Evolutionary conservation across 1,284 basidiomycete genomes (phyloP).

Genomic region (Coniferiporia weirii): DNA sequence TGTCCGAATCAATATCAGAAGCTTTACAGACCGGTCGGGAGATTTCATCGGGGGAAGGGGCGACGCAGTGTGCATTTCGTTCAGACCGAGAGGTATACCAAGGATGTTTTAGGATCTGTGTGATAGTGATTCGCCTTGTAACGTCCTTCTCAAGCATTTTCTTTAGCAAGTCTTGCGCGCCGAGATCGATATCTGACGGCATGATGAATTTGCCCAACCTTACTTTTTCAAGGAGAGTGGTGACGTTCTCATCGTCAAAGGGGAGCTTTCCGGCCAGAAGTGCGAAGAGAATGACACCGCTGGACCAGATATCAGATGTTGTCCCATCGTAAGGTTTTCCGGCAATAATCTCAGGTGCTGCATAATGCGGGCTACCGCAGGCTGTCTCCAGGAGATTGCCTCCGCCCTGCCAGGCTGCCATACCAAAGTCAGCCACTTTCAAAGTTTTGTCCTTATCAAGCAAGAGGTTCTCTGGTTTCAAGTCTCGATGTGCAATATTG

Average conservation of each 20-base stretch:
- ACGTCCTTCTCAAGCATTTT: conserved; percentile 89
- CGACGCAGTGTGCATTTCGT: conserved; percentile 43
- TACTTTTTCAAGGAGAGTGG: conserved; percentile 78
- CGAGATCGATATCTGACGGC: conserved; percentile 72
- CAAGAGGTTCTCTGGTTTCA: conserved; percentile 95
- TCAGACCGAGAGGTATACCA: conserved; percentile 76
- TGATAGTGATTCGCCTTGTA: conserved; percentile 80
- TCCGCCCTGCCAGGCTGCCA: conserved; percentile 89
- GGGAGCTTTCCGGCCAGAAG: conserved; percentile 88
- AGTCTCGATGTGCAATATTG: conserved; percentile 95
- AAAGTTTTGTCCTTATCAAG: conserved; percentile 83
- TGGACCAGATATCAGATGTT: conserved; percentile 95
- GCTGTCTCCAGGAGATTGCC: conserved; percentile 77
- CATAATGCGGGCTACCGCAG: conserved; percentile 97
- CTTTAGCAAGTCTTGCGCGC: conserved; percentile 78
- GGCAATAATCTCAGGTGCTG: conserved; percentile 90
- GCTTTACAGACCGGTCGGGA: conserved; percentile 56
- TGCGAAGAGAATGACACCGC: conserved; percentile 93
- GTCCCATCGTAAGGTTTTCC: conserved; percentile 87
- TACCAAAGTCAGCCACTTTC: conserved; percentile 98
- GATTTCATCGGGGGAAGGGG: conserved; percentile 66
- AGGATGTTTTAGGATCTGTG: conserved; percentile 81
- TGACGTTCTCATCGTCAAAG: conserved; percentile 87
- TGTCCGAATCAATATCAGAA: conserved; percentile 80
- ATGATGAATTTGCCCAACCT: conserved; percentile 79